Evolutionary conservation across 2,329 filamentous ascomycete genomes (phyloP).

Genomic region (Ophiosphaerella herpotricha): DNA sequence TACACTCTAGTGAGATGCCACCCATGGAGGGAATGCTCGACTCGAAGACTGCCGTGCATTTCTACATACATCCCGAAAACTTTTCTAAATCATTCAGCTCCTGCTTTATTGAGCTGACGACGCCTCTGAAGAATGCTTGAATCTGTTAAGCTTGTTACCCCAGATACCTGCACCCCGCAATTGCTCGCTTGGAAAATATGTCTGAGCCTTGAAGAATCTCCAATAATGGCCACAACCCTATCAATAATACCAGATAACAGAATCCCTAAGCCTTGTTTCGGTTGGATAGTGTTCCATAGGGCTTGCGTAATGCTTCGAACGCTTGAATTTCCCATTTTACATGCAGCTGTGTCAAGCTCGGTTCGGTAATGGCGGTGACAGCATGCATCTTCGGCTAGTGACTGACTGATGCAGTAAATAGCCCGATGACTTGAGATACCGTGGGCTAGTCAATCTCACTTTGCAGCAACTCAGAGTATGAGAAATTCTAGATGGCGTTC

Average conservation of each 20-base stretch:
- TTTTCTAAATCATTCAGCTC: background rate
- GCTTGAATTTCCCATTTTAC: background rate
- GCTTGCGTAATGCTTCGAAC: conserved; percentile 10
- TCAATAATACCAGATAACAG: background rate
- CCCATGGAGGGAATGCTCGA: background rate
- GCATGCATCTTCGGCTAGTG: background rate
- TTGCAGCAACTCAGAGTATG: too few relatives aligned
- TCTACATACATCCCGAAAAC: background rate
- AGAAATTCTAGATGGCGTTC: too few relatives aligned
- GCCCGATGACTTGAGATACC: too few relatives aligned
- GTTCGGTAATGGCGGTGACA: conserved; percentile 1
- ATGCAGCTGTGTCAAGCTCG: background rate
- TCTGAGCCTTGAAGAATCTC: conserved; percentile 5
- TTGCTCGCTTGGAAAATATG: conserved; percentile 10
- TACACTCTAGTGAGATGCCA: background rate
- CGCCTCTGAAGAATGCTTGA: conserved; percentile 14
- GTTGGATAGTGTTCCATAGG: conserved; percentile 4
- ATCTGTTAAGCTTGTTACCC: conserved; percentile 18
- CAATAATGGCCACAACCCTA: background rate
- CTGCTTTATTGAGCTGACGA: conserved; percentile 31
- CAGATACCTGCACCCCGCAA: conserved; percentile 26
- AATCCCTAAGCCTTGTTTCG: background rate
- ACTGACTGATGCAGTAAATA: too few relatives aligned
- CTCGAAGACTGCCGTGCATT: background rate
- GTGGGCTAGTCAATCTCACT: too few relatives aligned